Evolutionary conservation across 2,329 filamentous ascomycete genomes (phyloP).

Genomic region (Cladosporium halotolerans): DNA sequence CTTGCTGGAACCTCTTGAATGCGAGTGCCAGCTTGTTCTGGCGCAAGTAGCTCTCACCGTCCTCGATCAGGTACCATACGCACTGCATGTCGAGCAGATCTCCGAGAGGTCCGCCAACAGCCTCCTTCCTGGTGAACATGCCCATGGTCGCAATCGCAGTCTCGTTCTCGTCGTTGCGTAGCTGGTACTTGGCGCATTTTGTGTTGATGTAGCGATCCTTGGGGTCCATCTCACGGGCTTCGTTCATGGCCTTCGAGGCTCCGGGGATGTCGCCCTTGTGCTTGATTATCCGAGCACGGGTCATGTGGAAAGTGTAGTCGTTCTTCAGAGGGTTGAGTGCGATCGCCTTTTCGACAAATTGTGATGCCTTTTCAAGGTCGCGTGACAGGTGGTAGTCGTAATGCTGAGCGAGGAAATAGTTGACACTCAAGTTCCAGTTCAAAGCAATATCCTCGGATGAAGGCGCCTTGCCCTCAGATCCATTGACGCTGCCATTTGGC

Average conservation of each 20-base stretch:
- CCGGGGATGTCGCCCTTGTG: slow-evolving; percentile 73
- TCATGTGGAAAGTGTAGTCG: slow-evolving; percentile 90
- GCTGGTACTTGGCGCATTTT: slow-evolving; percentile 93
- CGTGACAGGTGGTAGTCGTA: slow-evolving; percentile 90
- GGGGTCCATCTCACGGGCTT: slow-evolving; percentile 75
- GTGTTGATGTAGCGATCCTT: slow-evolving; percentile 97
- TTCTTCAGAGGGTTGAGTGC: slow-evolving; percentile 72
- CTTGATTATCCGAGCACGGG: slow-evolving; percentile 91
- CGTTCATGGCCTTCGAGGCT: slow-evolving; percentile 82
- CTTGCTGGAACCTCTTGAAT: slow-evolving; percentile 81
- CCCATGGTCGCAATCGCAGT: slow-evolving; percentile 82
- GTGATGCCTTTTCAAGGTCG: slow-evolving; percentile 71
- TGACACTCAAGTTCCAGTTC: slow-evolving; percentile 67
- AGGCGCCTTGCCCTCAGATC: slow-evolving; percentile 42
- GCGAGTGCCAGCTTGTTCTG: slow-evolving; percentile 78
- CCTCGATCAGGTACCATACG: slow-evolving; percentile 93
- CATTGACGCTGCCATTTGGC: slow-evolving; percentile 31
- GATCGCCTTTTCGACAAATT: slow-evolving; percentile 78
- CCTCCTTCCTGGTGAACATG: slow-evolving; percentile 88
- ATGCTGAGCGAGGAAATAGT: slow-evolving; percentile 94
- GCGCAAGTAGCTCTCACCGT: slow-evolving; percentile 81
- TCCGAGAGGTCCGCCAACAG: slow-evolving; percentile 75
- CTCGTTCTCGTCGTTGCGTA: slow-evolving; percentile 86
- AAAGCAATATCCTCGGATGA: slow-evolving; percentile 43
- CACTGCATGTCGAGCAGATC: slow-evolving; percentile 98